These are phyloP conservation scores for Isabelozyma pseudorhagii DNA, from an alignment of 805 yeast species.

Conservation along the genomic window DNA sequence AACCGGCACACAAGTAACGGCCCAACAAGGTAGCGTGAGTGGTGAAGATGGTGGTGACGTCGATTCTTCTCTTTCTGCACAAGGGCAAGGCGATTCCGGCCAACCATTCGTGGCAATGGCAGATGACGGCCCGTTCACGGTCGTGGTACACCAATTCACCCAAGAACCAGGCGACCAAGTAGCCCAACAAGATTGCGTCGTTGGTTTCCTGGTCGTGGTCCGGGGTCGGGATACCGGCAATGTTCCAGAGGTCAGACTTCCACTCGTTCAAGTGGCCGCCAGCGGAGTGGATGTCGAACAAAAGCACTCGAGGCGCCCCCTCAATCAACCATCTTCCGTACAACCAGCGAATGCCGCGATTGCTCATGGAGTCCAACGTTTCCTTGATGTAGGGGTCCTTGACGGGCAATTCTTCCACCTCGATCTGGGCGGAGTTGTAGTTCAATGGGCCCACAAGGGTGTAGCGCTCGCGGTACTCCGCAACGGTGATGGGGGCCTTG, in stretches of 20 bases:
- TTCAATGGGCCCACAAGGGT: conserved; percentile 85
- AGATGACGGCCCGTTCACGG: conserved; percentile 80
- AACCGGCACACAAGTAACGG: conserved; percentile 93
- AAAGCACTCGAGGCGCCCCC: conserved; percentile 91
- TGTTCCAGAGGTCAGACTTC: conserved; percentile 90
- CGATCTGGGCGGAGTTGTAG: conserved; percentile 68
- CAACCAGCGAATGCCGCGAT: conserved; percentile 75
- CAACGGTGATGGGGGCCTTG: conserved; percentile 93
- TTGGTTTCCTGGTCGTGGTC: conserved; percentile 83
- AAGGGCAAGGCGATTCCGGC: conserved; percentile 95
- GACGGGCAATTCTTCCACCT: conserved; percentile 72
- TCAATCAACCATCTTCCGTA: conserved; percentile 97
- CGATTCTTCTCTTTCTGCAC: conserved; percentile 87
- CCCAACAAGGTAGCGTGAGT: conserved; percentile 97
- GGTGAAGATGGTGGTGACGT: conserved; percentile 92
- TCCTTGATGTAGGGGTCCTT: conserved; percentile 52
- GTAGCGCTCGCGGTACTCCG: conserved; percentile 86
- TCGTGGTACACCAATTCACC: conserved; percentile 91
- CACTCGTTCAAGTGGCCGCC: conserved; percentile 73
- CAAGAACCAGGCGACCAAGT: conserved; percentile 92
- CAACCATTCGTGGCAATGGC: conserved; percentile 97
- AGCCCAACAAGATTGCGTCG: conserved; percentile 90
- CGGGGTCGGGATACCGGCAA: conserved; percentile 92
- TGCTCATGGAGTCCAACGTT: conserved; percentile 73
- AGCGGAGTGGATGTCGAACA: conserved; percentile 84